phyloP scores from a whole-genome alignment of 257 asterid species.

The Hygrophila difformis region DNA sequence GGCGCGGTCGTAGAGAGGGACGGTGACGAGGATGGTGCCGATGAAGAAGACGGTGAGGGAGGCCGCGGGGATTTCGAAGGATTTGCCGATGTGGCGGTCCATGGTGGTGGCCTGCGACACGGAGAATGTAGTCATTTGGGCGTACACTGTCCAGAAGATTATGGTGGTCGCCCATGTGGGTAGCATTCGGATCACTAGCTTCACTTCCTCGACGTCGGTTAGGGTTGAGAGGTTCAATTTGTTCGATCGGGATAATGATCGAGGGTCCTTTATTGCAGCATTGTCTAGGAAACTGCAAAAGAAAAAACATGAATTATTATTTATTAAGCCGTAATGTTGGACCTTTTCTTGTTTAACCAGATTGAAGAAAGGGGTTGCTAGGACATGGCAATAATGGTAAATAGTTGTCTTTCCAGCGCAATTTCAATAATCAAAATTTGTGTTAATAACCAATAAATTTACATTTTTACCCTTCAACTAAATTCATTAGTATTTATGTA shows the following conservation, averaged over 20 bases:
- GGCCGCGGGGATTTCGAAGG: conserved; percentile 62
- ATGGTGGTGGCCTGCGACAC: conserved; percentile 80
- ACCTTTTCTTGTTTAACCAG: too few relatives aligned
- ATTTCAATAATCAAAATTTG: too few relatives aligned
- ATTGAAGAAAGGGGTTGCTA: too few relatives aligned
- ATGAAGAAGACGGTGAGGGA: conserved; percentile 71
- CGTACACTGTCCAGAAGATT: conserved; percentile 70
- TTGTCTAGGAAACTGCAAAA: conserved; percentile 49
- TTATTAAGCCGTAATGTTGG: neutral
- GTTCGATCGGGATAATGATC: conserved; percentile 11
- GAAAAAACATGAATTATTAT: neutral
- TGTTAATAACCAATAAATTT: too few relatives aligned
- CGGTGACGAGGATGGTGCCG: conserved; percentile 51
- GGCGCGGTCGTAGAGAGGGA: conserved; percentile 47
- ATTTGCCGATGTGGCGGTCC: conserved; percentile 48
- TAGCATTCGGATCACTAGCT: conserved; percentile 55
- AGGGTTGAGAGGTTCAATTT: conserved; percentile 63
- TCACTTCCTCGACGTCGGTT: conserved; percentile 87
- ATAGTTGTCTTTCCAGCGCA: too few relatives aligned
- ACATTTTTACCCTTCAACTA: too few relatives aligned
- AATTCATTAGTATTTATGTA: too few relatives aligned
- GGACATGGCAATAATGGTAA: too few relatives aligned
- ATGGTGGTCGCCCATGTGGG: conserved; percentile 90
- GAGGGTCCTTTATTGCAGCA: conserved; percentile 57
- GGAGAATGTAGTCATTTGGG: conserved; percentile 83